A percentile compares a stretch with the other conserved stretches of the same genome.
These are phyloP conservation scores for Henckelia pumila DNA, from an alignment of 257 asterid species.

Conservation along the genomic window DNA sequence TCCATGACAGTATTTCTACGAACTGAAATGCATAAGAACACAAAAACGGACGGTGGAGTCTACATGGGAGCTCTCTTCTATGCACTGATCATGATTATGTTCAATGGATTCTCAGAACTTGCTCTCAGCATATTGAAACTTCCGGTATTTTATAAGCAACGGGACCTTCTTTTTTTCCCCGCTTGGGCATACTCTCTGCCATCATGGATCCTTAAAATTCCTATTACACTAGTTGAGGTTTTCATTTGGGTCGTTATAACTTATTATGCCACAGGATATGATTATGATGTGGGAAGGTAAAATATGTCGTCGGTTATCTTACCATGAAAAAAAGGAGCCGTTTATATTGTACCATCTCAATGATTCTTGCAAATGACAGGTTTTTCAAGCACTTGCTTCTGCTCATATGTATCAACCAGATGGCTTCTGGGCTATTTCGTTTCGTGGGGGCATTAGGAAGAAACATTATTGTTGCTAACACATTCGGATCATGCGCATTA, in stretches of 20 bases:
- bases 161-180: constrained; percentile 74
- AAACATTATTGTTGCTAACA: constrained; percentile 58
- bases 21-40: constrained; percentile 49
- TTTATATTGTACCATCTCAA: not conserved
- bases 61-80: constrained; percentile 70
- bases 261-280: constrained; percentile 59
- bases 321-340: not conserved
- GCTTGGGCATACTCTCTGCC: constrained; percentile 82
- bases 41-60: constrained; percentile 52
- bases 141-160: constrained; percentile 79
- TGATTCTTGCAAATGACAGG: constrained; percentile 36
- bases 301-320: not conserved
- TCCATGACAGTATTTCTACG: constrained; percentile 61
- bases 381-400: constrained; percentile 51
- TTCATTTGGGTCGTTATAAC: constrained; percentile 46
- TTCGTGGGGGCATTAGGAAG: constrained; percentile 59
- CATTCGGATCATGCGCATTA: constrained; percentile 59
- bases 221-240: constrained; percentile 53
- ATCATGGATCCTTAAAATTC: constrained; percentile 63
- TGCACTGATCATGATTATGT: constrained; percentile 53
- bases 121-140: constrained; percentile 67
- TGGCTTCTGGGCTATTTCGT: constrained; percentile 64
- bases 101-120: constrained; percentile 73
- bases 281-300: constrained; percentile 53
- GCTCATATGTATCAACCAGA: constrained; percentile 48